Conservation (phyloP, 495 filamentous ascomycete species). For the Neurospora tetrasperma region DNA sequence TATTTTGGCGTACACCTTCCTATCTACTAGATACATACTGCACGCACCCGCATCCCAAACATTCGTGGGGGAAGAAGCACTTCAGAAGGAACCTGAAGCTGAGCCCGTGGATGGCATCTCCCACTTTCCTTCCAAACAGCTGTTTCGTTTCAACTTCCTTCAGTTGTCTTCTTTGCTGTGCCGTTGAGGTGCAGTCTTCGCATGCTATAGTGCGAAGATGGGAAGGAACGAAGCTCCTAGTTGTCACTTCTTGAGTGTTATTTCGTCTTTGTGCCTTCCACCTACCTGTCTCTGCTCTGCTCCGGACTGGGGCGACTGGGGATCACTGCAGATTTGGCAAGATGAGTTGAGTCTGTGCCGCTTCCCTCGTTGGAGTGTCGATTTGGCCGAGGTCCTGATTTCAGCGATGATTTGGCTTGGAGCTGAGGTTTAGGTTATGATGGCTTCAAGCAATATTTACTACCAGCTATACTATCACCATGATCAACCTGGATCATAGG, state of each 20-base stretch:
- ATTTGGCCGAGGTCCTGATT: not conserved
- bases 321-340: not conserved
- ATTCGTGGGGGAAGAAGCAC: not conserved
- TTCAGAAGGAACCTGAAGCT: not conserved
- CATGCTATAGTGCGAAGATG: not conserved
- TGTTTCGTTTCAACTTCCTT: not conserved
- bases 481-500: not conserved
- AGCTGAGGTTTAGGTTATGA: not conserved
- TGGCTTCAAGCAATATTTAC: not conserved
- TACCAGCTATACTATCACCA: not conserved
- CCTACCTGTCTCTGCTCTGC: not conserved
- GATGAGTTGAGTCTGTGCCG: not conserved
- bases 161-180: not conserved
- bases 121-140: not conserved
- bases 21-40: not conserved
- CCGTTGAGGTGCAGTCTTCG: not conserved
- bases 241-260: not conserved
- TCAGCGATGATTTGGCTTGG: not conserved
- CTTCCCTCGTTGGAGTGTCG: not conserved
- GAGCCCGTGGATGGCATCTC: not conserved
- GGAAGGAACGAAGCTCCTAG: not conserved
- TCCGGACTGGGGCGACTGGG: not conserved
- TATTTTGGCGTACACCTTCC: not conserved
- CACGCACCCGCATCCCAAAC: not conserved
- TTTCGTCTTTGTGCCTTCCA: not conserved